Conservation (phyloP, 495 filamentous ascomycete species). For the Oidiodendron maius region DNA sequence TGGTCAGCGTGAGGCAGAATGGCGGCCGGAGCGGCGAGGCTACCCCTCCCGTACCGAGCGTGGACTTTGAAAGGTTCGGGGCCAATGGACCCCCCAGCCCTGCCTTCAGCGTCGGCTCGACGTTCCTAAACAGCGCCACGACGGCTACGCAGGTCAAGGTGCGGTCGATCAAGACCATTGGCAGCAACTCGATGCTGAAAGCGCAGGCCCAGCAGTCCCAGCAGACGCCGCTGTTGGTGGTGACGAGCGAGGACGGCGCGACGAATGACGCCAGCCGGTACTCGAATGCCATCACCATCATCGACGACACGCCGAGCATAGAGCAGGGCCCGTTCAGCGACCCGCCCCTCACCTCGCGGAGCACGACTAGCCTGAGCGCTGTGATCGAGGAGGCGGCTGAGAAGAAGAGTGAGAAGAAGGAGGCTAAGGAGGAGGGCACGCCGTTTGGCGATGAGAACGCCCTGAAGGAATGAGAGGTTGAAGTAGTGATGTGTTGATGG, state of each 20-base stretch:
- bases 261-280: no score
- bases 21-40: conserved; percentile 35
- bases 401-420: conserved; percentile 27
- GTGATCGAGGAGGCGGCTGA: conserved; percentile 46
- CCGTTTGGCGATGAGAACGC: conserved; percentile 54
- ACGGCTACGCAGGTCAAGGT: conserved; percentile 46
- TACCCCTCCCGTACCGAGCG: conserved; percentile 48
- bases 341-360: conserved; percentile 31
- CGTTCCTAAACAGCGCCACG: conserved; percentile 56
- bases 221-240: conserved; percentile 26
- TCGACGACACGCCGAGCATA: conserved; percentile 40
- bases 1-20: conserved; percentile 80
- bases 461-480: conserved; percentile 16
- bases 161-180: conserved; percentile 48
- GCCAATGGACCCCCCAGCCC: conserved; percentile 36
- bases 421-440: conserved; percentile 27
- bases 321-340: conserved; percentile 57
- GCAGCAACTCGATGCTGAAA: conserved; percentile 36
- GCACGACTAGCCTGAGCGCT: conserved; percentile 42
- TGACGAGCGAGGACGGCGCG: conserved; percentile 2
- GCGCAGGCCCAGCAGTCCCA: conserved; percentile 24
- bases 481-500: no score
- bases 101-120: conserved; percentile 58
- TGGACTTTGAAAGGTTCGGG: conserved; percentile 46
- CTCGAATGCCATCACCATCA: conserved; percentile 36